These are phyloP conservation scores for Tephrocybe sp. DNA, from an alignment of 768 basidiomycete species.

Conservation along the genomic window DNA sequence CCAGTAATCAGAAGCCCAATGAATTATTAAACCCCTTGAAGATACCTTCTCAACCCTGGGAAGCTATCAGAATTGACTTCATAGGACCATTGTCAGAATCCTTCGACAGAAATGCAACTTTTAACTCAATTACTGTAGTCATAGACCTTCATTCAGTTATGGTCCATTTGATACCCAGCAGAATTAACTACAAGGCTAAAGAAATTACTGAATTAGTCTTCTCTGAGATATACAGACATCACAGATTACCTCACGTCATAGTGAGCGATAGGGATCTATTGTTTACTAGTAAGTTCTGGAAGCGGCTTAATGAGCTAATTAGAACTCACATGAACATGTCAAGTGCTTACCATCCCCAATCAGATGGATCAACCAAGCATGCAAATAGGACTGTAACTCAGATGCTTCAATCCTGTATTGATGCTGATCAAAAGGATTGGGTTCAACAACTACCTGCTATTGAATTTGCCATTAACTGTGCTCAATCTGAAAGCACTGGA, in stretches of 20 bases:
- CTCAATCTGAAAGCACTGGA: background rate
- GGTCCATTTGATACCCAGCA: background rate
- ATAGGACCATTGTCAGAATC: constrained; percentile 1
- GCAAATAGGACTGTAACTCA: background rate
- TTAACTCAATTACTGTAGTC: background rate
- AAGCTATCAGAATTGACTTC: background rate
- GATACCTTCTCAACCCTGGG: background rate
- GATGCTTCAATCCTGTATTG: background rate
- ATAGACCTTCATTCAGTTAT: background rate
- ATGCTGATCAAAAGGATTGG: background rate
- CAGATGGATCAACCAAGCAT: background rate
- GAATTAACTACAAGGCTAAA: background rate
- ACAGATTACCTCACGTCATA: background rate
- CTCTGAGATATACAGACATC: background rate
- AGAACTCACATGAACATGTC: background rate
- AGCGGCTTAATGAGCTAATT: background rate
- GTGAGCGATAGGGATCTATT: background rate
- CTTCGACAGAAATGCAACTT: background rate
- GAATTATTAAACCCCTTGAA: background rate
- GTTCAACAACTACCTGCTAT: background rate
- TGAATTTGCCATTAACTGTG: background rate
- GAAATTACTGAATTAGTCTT: background rate
- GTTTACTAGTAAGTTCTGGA: constrained; percentile 1
- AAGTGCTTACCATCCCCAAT: background rate
- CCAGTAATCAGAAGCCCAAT: background rate